Evolutionary conservation across 208 protist genomes (phyloP).

Genomic region (Trypanosoma cruzi): DNA sequence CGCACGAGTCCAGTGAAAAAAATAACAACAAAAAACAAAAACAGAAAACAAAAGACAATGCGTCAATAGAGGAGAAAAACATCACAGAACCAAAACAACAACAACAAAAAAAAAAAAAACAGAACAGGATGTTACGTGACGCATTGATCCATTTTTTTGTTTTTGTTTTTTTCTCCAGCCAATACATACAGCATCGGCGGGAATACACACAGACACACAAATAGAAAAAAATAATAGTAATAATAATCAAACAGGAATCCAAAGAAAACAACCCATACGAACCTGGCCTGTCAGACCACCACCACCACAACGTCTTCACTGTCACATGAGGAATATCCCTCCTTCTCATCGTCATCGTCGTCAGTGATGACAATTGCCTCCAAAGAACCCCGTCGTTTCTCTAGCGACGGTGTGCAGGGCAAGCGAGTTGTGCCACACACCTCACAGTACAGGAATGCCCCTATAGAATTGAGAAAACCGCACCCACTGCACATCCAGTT

Average conservation of each 20-base stretch:
- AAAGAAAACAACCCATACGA: not conserved
- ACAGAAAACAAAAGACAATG: not conserved
- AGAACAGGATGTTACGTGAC: not conserved
- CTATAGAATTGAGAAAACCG: conserved; percentile 21
- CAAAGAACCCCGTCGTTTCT: not conserved
- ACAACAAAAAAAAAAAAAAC: conserved; percentile 4
- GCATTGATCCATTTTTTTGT: not conserved
- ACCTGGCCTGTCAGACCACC: not conserved
- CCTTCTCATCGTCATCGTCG: conserved; percentile 14
- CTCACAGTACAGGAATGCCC: conserved; percentile 26
- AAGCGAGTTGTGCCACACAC: conserved; percentile 21
- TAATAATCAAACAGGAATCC: not conserved
- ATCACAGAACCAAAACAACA: not conserved
- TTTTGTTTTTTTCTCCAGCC: conserved; percentile 1
- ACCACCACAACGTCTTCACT: conserved; percentile 7
- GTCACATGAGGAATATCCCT: not conserved
- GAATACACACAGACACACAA: too few species aligned
- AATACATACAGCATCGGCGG: not conserved
- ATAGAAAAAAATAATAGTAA: too few species aligned
- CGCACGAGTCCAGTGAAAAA: not conserved
- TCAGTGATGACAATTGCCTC: conserved; percentile 18
- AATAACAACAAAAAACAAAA: not conserved
- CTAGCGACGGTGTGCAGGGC: not conserved
- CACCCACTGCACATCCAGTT: conserved; percentile 25
- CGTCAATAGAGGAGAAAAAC: not conserved